Conservation (phyloP, 208 protist genomes). For the Leishmania turanica region DNA sequence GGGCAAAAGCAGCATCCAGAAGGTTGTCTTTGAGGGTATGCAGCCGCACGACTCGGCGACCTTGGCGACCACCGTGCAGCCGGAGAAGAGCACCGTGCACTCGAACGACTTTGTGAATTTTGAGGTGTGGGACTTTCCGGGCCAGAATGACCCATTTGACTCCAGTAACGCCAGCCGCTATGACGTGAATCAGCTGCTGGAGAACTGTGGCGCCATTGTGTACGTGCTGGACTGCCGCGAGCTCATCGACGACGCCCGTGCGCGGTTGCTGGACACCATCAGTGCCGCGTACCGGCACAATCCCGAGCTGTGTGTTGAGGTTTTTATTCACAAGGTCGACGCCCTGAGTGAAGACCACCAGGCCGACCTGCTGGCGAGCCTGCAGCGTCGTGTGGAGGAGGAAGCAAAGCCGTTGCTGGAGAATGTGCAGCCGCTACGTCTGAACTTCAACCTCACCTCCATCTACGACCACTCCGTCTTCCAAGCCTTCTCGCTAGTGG, state of each 20-base stretch:
- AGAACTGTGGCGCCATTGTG: slow-evolving; percentile 89
- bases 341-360: slow-evolving; percentile 88
- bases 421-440: slow-evolving; percentile 47
- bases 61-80: slow-evolving; percentile 82
- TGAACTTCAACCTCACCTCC: slow-evolving; percentile 91
- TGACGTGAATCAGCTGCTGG: slow-evolving; percentile 68
- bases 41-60: slow-evolving; percentile 84
- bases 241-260: slow-evolving; percentile 78
- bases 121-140: slow-evolving; percentile 92
- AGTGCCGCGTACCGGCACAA: slow-evolving; percentile 76
- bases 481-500: slow-evolving; percentile 89
- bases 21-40: slow-evolving; percentile 91
- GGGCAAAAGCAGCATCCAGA: slow-evolving; percentile 92
- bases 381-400: slow-evolving; percentile 83
- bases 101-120: slow-evolving; percentile 92
- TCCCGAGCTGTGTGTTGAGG: slow-evolving; percentile 80
- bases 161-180: slow-evolving; percentile 55
- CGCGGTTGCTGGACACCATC: slow-evolving; percentile 81
- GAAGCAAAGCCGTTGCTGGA: slow-evolving; percentile 82
- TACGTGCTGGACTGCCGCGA: slow-evolving; percentile 91
- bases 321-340: slow-evolving; percentile 93
- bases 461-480: slow-evolving; percentile 93
- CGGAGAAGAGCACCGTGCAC: slow-evolving; percentile 75
- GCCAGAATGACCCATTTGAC: slow-evolving; percentile 87
- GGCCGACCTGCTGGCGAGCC: slow-evolving; percentile 70